phyloP scores from a whole-genome alignment of 2,329 filamentous ascomycete species.

The Penicillium paneum region DNA sequence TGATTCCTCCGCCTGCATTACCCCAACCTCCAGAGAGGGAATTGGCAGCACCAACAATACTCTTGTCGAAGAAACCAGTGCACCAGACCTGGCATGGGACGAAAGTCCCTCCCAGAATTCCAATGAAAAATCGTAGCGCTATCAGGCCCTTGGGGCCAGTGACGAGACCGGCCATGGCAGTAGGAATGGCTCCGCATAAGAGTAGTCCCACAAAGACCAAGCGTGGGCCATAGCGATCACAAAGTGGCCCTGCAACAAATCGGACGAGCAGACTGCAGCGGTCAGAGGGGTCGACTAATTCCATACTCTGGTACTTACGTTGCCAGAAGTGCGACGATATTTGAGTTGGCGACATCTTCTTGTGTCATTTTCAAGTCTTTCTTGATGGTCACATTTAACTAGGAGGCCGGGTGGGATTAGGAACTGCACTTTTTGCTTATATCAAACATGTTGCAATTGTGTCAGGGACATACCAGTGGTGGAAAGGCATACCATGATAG shows the following conservation, averaged over 20 bases:
- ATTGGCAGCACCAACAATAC: slow-evolving; percentile 84
- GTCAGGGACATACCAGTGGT: slow-evolving; percentile 60
- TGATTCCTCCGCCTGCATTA: slow-evolving; percentile 84
- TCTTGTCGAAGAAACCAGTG: slow-evolving; percentile 90
- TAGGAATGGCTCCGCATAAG: slow-evolving; percentile 74
- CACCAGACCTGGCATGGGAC: slow-evolving; percentile 80
- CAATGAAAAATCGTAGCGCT: slow-evolving; percentile 45
- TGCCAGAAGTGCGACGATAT: slow-evolving; percentile 75
- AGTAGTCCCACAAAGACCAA: slow-evolving; percentile 74
- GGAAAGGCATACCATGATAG: slow-evolving; percentile 91
- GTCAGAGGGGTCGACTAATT: neutral
- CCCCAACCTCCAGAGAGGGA: slow-evolving; percentile 80
- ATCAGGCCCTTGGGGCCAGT: slow-evolving; percentile 57
- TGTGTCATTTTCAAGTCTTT: slow-evolving; percentile 70
- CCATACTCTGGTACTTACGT: slow-evolving; percentile 48
- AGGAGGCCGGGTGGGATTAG: slow-evolving; percentile 17
- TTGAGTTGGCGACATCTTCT: slow-evolving; percentile 77
- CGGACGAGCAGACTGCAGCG: slow-evolving; percentile 64
- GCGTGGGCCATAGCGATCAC: slow-evolving; percentile 78
- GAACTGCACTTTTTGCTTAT: neutral
- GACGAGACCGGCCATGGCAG: slow-evolving; percentile 75
- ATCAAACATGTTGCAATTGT: neutral
- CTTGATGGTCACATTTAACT: slow-evolving; percentile 73
- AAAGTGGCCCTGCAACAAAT: slow-evolving; percentile 74
- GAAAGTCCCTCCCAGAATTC: slow-evolving; percentile 45